phyloP scores from a whole-genome alignment of 2,329 filamentous ascomycete genomes.

The Talaromyces islandicus region DNA sequence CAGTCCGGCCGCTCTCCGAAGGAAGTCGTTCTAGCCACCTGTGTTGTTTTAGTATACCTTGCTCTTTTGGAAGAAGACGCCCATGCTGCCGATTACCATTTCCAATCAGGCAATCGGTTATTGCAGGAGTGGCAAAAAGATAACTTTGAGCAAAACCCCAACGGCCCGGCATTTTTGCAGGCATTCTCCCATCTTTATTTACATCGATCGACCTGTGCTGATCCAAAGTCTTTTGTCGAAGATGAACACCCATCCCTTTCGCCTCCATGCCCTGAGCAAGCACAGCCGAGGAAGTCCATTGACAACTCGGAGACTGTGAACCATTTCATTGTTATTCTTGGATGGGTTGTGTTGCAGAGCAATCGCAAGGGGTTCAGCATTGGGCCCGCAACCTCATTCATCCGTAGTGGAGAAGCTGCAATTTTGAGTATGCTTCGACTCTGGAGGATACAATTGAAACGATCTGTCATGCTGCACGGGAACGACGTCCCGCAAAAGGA shows the following conservation, averaged over 20 bases:
- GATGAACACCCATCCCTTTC: neutral
- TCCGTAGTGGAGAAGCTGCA: neutral
- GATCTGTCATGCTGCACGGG: neutral
- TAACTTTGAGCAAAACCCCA: neutral
- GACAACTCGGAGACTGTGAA: neutral
- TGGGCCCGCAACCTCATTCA: neutral
- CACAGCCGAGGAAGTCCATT: neutral
- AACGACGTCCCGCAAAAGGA: constrained; percentile 1
- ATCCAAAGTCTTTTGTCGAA: neutral
- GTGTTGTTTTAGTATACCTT: constrained; percentile 13
- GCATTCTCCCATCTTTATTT: constrained; percentile 8
- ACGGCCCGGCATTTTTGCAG: constrained; percentile 1
- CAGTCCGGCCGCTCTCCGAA: constrained; percentile 3
- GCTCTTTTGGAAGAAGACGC: constrained; percentile 14
- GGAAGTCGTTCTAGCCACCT: constrained; percentile 11
- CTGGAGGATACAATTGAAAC: neutral
- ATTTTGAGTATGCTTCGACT: neutral
- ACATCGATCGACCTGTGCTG: constrained; percentile 1
- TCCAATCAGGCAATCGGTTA: constrained; percentile 8
- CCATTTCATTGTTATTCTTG: neutral
- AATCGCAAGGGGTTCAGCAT: neutral
- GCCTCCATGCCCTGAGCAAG: neutral
- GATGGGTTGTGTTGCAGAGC: neutral
- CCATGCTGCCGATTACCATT: constrained; percentile 6
- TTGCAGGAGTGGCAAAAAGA: constrained; percentile 5